Evolutionary conservation across 75 land plant genomes (phyloP).

Genomic region (Sequoiadendron giganteum): DNA sequence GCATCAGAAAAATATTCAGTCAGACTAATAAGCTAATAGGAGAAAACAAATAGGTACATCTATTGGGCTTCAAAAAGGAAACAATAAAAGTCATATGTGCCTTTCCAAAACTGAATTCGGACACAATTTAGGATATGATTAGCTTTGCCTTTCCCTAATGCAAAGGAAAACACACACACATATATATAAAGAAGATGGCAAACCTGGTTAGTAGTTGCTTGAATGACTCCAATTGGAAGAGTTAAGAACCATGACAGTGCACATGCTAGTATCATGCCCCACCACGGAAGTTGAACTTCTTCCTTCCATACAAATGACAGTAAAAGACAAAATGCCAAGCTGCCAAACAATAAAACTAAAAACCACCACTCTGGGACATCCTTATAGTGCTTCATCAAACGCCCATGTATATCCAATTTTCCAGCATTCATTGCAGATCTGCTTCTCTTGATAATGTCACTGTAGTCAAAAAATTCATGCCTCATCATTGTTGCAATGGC

Average conservation of each 20-base stretch:
- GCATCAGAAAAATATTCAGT: neutral
- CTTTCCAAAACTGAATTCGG: neutral
- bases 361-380: constrained; percentile 89
- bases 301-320: constrained; percentile 59
- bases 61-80: constrained; percentile 5
- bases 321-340: constrained; percentile 44
- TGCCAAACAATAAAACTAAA: constrained; percentile 44
- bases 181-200: neutral
- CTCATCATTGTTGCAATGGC: neutral
- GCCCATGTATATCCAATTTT: constrained; percentile 75
- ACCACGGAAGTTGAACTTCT: constrained; percentile 92
- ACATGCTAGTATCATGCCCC: constrained; percentile 93
- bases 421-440: constrained; percentile 58
- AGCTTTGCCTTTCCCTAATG: neutral
- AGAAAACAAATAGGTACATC: neutral
- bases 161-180: too few species aligned
- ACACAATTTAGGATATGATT: neutral
- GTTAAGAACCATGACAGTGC: constrained; percentile 72
- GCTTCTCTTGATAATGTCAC: constrained; percentile 80
- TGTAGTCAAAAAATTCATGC: constrained; percentile 9
- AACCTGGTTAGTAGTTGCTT: constrained; percentile 86
- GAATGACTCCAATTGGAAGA: constrained; percentile 93
- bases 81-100: neutral
- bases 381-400: constrained; percentile 75
- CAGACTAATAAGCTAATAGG: neutral